Conservation (phyloP, 1,139 yeast species). For the Protomyces pachydermus region DNA sequence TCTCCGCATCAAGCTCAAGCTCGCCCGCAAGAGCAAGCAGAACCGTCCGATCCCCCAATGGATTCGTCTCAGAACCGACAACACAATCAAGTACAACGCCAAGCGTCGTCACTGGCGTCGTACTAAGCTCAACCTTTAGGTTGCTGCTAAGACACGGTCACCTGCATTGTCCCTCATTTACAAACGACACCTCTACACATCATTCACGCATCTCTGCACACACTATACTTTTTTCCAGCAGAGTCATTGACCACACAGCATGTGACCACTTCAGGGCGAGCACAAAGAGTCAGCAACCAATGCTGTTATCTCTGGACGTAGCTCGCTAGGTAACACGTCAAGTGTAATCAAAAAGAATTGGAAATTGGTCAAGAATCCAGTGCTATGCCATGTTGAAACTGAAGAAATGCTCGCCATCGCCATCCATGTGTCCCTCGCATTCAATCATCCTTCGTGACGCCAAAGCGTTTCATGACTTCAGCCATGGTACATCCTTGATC, state of each 20-base stretch:
- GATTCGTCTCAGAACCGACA: constrained; percentile 98
- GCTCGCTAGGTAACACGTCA: constrained; percentile 18
- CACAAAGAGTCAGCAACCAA: background rate
- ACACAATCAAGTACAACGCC: constrained; percentile 59
- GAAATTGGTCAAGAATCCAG: background rate
- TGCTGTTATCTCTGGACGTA: constrained; percentile 42
- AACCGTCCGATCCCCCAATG: constrained; percentile 99
- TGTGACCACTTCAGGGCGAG: background rate
- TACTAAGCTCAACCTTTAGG: constrained; percentile 97
- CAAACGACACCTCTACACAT: background rate
- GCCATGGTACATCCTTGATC: constrained; percentile 45
- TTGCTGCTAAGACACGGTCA: background rate
- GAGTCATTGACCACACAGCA: background rate
- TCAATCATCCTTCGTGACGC: constrained; percentile 36
- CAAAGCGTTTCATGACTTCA: constrained; percentile 44
- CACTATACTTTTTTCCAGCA: background rate
- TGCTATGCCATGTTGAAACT: background rate
- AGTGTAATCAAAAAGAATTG: background rate
- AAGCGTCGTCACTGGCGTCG: constrained; percentile 94
- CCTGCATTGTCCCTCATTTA: background rate
- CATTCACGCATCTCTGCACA: constrained; percentile 1
- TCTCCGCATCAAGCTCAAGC: constrained; percentile 96
- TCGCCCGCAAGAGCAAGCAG: constrained; percentile 98
- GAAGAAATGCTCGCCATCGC: too few species aligned
- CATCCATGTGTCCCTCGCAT: background rate